Conservation (phyloP, 2,329 filamentous ascomycete species). For the Beauveria sp. region DNA sequence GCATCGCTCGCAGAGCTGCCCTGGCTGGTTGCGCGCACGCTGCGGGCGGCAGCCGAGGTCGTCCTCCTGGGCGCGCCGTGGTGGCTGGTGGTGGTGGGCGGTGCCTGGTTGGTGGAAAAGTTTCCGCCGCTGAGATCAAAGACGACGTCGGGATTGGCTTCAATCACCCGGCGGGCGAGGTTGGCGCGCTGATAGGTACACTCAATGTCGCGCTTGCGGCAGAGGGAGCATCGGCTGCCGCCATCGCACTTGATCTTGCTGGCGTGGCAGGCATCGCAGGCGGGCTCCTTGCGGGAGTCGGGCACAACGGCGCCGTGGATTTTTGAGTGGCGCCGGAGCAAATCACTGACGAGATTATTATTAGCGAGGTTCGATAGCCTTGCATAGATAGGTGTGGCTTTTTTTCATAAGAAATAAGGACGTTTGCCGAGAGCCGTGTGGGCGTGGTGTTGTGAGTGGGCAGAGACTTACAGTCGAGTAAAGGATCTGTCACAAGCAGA, state of each 20-base stretch:
- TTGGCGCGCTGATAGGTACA: constrained; percentile 28
- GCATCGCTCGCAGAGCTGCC: background rate
- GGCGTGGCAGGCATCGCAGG: constrained; percentile 36
- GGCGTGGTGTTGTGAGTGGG: background rate
- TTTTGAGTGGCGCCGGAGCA: constrained; percentile 30
- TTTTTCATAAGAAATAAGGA: background rate
- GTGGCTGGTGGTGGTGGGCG: background rate
- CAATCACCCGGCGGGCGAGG: constrained; percentile 2
- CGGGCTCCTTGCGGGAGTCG: constrained; percentile 28
- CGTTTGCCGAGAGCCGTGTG: too few relatives aligned
- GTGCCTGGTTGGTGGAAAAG: background rate
- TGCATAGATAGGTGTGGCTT: background rate
- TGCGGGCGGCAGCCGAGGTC: background rate
- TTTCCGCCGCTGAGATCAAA: constrained; percentile 8
- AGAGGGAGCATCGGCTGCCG: constrained; percentile 30
- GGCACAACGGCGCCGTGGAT: constrained; percentile 25
- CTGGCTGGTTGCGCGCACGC: background rate
- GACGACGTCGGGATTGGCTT: constrained; percentile 2
- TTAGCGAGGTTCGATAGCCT: background rate
- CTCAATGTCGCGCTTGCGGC: constrained; percentile 28
- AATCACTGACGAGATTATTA: constrained; percentile 21
- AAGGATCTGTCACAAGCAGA: constrained; percentile 31
- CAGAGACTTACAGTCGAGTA: constrained; percentile 27
- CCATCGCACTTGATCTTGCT: constrained; percentile 40
- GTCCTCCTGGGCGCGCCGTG: background rate